Conservation (phyloP, 2,329 filamentous ascomycete species). For the Fusarium tuaranense region DNA sequence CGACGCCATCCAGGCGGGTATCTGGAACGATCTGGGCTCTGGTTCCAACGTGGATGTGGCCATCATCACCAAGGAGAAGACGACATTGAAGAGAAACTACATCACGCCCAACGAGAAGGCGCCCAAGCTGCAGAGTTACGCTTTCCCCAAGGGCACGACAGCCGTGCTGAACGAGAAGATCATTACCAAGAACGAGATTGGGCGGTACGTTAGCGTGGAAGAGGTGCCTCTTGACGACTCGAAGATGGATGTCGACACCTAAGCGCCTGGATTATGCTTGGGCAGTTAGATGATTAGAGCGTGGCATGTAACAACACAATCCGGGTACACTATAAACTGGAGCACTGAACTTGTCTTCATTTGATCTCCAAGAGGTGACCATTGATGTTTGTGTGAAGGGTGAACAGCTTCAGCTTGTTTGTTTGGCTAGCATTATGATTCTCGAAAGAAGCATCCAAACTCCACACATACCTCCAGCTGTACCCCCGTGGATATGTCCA, state of each 20-base stretch:
- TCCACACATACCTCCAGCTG: slow-evolving; percentile 5
- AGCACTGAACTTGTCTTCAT: slow-evolving; percentile 28
- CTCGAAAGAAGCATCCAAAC: neutral
- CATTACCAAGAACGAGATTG: slow-evolving; percentile 92
- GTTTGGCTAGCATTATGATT: neutral
- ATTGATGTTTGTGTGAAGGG: slow-evolving; percentile 1
- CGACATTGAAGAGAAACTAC: slow-evolving; percentile 91
- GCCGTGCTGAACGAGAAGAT: slow-evolving; percentile 96
- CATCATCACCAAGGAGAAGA: slow-evolving; percentile 95
- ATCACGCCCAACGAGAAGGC: slow-evolving; percentile 92
- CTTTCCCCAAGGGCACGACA: slow-evolving; percentile 91
- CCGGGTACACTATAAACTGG: slow-evolving; percentile 33
- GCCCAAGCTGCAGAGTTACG: slow-evolving; percentile 93
- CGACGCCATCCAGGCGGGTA: slow-evolving; percentile 93
- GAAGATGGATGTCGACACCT: slow-evolving; percentile 77
- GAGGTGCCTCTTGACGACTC: slow-evolving; percentile 81
- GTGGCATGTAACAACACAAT: slow-evolving; percentile 43
- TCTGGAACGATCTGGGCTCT: slow-evolving; percentile 98
- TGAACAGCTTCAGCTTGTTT: neutral
- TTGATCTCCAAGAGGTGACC: slow-evolving; percentile 15
- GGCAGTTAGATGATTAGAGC: slow-evolving; percentile 28
- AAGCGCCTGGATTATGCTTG: slow-evolving; percentile 20
- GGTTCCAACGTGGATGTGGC: slow-evolving; percentile 98
- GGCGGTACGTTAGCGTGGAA: slow-evolving; percentile 92
- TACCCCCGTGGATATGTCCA: slow-evolving; percentile 4